phyloP scores from a whole-genome alignment of 352 stramenopile genomes.

The Peronospora destructor region DNA sequence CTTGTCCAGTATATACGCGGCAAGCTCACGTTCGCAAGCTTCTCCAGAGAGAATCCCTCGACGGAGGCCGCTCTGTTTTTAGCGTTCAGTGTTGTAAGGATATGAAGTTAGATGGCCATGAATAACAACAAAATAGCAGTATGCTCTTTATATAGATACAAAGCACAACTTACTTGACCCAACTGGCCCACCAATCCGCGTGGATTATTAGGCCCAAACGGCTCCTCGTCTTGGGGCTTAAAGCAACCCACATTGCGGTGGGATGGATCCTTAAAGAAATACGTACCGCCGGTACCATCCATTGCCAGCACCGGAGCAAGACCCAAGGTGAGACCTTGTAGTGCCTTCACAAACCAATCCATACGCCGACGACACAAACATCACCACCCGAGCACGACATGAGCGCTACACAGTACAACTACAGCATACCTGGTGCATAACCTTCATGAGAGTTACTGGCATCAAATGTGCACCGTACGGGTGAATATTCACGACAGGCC shows the following conservation, averaged over 20 bases:
- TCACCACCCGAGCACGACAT: constrained; percentile 1
- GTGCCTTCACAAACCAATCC: constrained; percentile 34
- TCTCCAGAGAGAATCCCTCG: constrained; percentile 93
- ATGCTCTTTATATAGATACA: not conserved
- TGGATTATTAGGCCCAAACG: constrained; percentile 96
- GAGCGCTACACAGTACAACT: not conserved
- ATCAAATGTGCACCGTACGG: constrained; percentile 72
- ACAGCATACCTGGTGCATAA: constrained; percentile 56
- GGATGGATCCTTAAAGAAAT: constrained; percentile 93
- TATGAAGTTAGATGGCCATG: not conserved
- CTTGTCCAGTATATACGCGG: constrained; percentile 95
- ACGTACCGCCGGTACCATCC: constrained; percentile 96
- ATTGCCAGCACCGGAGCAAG: constrained; percentile 89
- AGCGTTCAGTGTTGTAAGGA: constrained; percentile 1
- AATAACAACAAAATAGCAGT: not conserved
- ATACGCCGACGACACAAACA: constrained; percentile 2
- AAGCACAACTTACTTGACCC: constrained; percentile 40
- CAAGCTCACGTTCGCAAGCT: constrained; percentile 94
- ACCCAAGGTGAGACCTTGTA: constrained; percentile 87
- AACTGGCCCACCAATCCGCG: constrained; percentile 85
- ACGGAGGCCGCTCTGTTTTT: constrained; percentile 65
- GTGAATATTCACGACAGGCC: constrained; percentile 68
- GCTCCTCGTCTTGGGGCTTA: constrained; percentile 98
- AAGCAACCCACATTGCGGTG: constrained; percentile 94
- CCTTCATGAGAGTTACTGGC: constrained; percentile 73